Evolutionary conservation across 2,329 filamentous ascomycete species (phyloP).

Genomic region (Sclerotinia sclerotiorum): DNA sequence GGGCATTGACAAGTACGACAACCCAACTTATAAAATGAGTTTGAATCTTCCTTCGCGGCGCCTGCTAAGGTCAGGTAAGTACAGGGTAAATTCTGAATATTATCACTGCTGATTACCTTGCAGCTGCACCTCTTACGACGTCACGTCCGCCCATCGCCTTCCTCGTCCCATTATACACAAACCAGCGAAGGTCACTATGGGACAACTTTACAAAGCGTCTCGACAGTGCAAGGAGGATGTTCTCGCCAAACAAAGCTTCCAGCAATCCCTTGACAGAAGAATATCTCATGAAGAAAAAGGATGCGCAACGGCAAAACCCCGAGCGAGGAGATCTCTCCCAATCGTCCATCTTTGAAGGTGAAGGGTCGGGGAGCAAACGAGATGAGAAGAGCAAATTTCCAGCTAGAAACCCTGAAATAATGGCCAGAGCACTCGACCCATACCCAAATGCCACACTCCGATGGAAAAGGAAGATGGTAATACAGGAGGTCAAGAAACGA

Average conservation of each 20-base stretch:
- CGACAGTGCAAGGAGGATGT: background rate
- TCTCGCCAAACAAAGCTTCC: constrained; percentile 24
- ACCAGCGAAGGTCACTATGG: constrained; percentile 35
- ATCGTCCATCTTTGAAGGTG: constrained; percentile 54
- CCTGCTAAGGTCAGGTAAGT: constrained; percentile 60
- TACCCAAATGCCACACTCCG: constrained; percentile 67
- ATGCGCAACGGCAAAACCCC: constrained; percentile 37
- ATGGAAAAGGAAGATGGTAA: constrained; percentile 83
- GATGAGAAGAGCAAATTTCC: constrained; percentile 23
- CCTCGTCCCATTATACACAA: constrained; percentile 32
- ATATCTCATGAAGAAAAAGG: constrained; percentile 44
- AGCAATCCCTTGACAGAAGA: constrained; percentile 63
- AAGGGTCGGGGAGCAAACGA: constrained; percentile 38
- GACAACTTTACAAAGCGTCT: constrained; percentile 16
- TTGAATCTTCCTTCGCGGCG: constrained; percentile 62
- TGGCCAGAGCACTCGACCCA: constrained; percentile 70
- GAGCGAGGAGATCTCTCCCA: constrained; percentile 47
- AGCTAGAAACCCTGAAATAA: constrained; percentile 50
- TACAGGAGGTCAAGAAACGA: constrained; percentile 68
- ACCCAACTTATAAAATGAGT: constrained; percentile 53
- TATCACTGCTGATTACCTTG: constrained; percentile 31
- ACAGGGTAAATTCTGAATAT: constrained; percentile 24
- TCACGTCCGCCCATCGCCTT: constrained; percentile 46
- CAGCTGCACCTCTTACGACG: constrained; percentile 33
- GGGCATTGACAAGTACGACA: constrained; percentile 6